Conservation (phyloP, 495 filamentous ascomycete species). For the Corynascus novoguineensis region DNA sequence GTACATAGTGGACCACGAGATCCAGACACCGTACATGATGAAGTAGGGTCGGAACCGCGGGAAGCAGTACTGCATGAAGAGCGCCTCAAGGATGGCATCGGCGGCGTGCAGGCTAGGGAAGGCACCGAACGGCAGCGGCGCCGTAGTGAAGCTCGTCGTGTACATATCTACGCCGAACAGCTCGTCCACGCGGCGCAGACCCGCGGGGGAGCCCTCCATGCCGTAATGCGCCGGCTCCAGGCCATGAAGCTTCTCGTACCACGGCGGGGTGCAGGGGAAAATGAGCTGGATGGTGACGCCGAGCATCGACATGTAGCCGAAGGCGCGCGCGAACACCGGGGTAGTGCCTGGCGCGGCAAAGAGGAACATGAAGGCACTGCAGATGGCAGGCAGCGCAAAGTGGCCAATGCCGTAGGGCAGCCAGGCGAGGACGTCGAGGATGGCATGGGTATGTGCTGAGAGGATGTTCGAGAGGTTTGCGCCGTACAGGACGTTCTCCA, state of each 20-base stretch:
- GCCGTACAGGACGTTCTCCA: slow-evolving; percentile 95
- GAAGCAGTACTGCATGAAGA: slow-evolving; percentile 92
- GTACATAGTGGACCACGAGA: slow-evolving; percentile 99
- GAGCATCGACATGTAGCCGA: slow-evolving; percentile 85
- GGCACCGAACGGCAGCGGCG: slow-evolving; percentile 87
- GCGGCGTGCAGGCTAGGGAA: slow-evolving; percentile 89
- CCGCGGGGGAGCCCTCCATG: slow-evolving; percentile 80
- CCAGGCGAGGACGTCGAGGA: slow-evolving; percentile 86
- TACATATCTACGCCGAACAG: slow-evolving; percentile 87
- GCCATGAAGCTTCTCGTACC: slow-evolving; percentile 90
- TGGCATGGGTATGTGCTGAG: slow-evolving; percentile 73
- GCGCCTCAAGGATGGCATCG: slow-evolving; percentile 75
- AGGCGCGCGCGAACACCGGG: slow-evolving; percentile 76
- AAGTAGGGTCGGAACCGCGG: slow-evolving; percentile 70
- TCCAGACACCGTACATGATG: slow-evolving; percentile 77
- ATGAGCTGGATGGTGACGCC: slow-evolving; percentile 80
- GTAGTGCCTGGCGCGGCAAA: slow-evolving; percentile 81
- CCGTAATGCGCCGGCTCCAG: slow-evolving; percentile 83
- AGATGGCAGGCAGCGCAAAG: slow-evolving; percentile 74
- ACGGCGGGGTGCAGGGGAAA: slow-evolving; percentile 90
- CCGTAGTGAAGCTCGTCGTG: slow-evolving; percentile 80
- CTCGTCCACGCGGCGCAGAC: slow-evolving; percentile 81
- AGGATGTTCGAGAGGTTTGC: slow-evolving; percentile 94
- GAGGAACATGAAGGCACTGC: slow-evolving; percentile 70
- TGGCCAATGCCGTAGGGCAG: slow-evolving; percentile 87